Evolutionary conservation across 495 filamentous ascomycete genomes (phyloP).

Genomic region (Neurospora sublineolata): DNA sequence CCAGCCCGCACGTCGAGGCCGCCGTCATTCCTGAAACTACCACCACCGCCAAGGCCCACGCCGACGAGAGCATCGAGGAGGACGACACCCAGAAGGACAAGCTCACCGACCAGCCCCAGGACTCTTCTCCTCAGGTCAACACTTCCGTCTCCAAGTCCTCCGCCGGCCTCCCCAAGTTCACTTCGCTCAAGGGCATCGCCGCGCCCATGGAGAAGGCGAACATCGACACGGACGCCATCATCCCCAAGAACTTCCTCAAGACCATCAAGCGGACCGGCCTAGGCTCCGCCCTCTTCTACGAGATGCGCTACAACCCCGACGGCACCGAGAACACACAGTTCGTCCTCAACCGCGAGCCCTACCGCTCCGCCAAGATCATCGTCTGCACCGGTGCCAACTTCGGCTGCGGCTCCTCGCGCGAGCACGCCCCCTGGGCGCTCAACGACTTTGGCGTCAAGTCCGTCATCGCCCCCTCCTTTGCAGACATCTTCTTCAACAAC

Average conservation of each 20-base stretch:
- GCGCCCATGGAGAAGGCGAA: conserved; percentile 82
- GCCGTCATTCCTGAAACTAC: conserved; percentile 15
- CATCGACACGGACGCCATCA: conserved; percentile 96
- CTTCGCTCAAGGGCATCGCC: conserved; percentile 69
- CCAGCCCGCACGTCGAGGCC: conserved; percentile 37
- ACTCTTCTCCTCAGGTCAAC: conserved; percentile 48
- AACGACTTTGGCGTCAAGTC: conserved; percentile 93
- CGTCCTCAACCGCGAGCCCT: conserved; percentile 82
- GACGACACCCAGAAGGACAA: conserved; percentile 66
- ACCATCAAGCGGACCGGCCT: conserved; percentile 97
- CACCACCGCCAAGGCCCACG: conserved; percentile 41
- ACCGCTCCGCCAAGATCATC: conserved; percentile 76
- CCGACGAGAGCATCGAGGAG: conserved; percentile 57
- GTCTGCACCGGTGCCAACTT: conserved; percentile 93
- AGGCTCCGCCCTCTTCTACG: conserved; percentile 75
- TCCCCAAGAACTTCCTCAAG: conserved; percentile 98
- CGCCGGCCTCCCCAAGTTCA: conserved; percentile 72
- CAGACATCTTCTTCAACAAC: conserved; percentile 99
- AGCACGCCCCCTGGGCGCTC: conserved; percentile 96
- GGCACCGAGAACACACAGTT: conserved; percentile 69
- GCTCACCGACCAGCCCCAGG: conserved; percentile 65
- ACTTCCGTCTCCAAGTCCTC: conserved; percentile 43
- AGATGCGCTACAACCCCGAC: conserved; percentile 62
- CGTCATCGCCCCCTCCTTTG: conserved; percentile 84
- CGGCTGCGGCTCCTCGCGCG: conserved; percentile 84